Base-by-base conservation (phyloP, 208 protist genomes). In the Histomonas meleagridis region DNA sequence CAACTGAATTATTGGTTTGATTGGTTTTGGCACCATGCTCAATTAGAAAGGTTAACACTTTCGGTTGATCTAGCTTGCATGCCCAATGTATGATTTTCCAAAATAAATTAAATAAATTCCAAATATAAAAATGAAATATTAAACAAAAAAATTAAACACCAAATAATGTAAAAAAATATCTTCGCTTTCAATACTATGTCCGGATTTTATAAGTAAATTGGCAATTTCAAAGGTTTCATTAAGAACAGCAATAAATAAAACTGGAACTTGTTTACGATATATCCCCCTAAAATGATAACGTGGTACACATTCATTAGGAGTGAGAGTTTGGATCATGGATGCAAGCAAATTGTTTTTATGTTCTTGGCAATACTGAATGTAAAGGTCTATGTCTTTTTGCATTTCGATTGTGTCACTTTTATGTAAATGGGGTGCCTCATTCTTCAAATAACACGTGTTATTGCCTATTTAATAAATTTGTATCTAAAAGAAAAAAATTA, bases 71-170 rank as follows among this genome's bases (percentile, higher is more conserved):
- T 16, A 86, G 16, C n/a, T 26, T 51, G 76, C 76, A 86, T 51
- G 76, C 76, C 76, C 76, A 86, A 21, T 86, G 76, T 38, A 86
- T 86, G 38, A 46, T 40, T 38, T 46, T 40, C n/a, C 40, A 86
- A 86, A 65, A 86, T n/a, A n/a, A n/a, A n/a, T 38, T 32, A 57
- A 86, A 86, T 38, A 48, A 86, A 51, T 86, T 21, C 76, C 40
- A 86, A n/a, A n/a, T 53, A 86, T 57, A 38, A 57, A 32, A 86
- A 38, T 43, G 35, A 86, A 86, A 38, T n/a, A n/a, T n/a, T n/a
- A n/a, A n/a, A n/a, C n/a, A n/a, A n/a, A n/a, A n/a, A n/a, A n/a
- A n/a, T n/a, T n/a, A n/a, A n/a, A n/a, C n/a, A n/a, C n/a, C n/a
- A n/a, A n/a, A 65, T 65, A 28, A 65, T 65, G 7, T 55, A 32